A percentile compares a stretch with the other conserved stretches of the same genome.
phyloP scores from a whole-genome alignment of 768 basidiomycete genomes.

The Tricholoma flavovirens region DNA sequence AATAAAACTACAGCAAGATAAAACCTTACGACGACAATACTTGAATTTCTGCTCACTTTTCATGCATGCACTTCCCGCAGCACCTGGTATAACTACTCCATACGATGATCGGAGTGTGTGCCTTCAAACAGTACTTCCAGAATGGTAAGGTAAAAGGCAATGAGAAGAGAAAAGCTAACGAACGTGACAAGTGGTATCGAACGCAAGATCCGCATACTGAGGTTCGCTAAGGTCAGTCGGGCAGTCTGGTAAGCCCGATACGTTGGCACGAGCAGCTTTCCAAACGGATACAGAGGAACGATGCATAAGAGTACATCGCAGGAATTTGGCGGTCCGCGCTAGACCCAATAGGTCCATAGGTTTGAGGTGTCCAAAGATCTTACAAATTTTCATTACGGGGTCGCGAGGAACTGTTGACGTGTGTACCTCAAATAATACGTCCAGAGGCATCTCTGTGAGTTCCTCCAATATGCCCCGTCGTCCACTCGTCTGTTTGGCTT shows the following conservation, averaged over 20 bases:
- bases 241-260: slow-evolving; percentile 19
- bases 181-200: slow-evolving; percentile 16
- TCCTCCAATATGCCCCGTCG: slow-evolving; percentile 19
- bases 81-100: slow-evolving; percentile 12
- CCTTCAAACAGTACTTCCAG: slow-evolving; percentile 7
- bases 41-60: slow-evolving; percentile 5
- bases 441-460: slow-evolving; percentile 20
- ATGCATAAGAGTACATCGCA: slow-evolving; percentile 15
- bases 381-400: neutral
- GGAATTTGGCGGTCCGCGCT: slow-evolving; percentile 4
- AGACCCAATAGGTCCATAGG: slow-evolving; percentile 1
- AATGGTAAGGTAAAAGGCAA: neutral
- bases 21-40: neutral
- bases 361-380: slow-evolving; percentile 4
- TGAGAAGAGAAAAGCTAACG: neutral
- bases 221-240: slow-evolving; percentile 21
- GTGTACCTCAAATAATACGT: slow-evolving; percentile 22
- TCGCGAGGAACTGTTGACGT: neutral
- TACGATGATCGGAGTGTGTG: slow-evolving; percentile 6
- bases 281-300: slow-evolving; percentile 19
- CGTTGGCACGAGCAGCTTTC: slow-evolving; percentile 13
- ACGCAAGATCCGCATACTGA: slow-evolving; percentile 17
- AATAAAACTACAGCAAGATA: neutral
- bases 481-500: slow-evolving; percentile 12
- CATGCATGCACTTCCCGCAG: slow-evolving; percentile 14